Base-by-base conservation (phyloP, 139 green algal species). In the Chlamydomonas schloesseri region DNA sequence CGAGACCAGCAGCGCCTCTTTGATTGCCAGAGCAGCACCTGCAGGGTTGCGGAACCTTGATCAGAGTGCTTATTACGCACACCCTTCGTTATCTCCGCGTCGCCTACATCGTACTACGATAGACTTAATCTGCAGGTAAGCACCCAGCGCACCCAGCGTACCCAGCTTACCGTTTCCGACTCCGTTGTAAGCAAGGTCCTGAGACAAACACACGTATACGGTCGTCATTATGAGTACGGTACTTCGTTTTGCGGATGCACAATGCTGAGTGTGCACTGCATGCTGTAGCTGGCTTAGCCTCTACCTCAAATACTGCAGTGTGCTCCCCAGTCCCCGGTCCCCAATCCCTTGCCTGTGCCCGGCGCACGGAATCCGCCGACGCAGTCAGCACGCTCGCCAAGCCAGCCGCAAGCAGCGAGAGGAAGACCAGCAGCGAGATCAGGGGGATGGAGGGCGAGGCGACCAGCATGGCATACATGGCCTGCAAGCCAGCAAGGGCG, bases 341-440 rank as follows among this genome's bases (percentile, higher is more conserved):
- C n/a, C n/a, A n/a, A n/a, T n/a, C 55, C 9, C 55, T 62, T 2
- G 18, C 55, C 55, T 62, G 18, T 5, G 18, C 20, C 18, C 55
- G 55, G 55, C 18, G 20, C 20, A 62, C 58, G 1, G 50, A 60
- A 1, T 47, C 21, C 3, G 10, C 4, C 1, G 76, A 24, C 3
- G 74, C 74, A 13, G 28, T 57, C 33, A 82, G 33, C 34, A 82
- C 74, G 18, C 47, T 55, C 29, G 57, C 74, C 33, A 82, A 34
- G 0, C 74, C 74, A 3, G 76, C 58, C 33, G 36, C 31, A 2
- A 14, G 24, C 1, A 83, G 37, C 24, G 26, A 1, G 4, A 10
- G 24, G 24, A 73, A 72, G 36, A 83, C 76, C 10, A 73, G 76
- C 24, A 60, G 60, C 3, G 55, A 23, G 2, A 24, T 17, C 9